Evolutionary conservation across 2,329 filamentous ascomycete genomes (phyloP), one percentile per base, ranked within the genome.

Genomic region (Orbilia ellipsospora): DNA sequence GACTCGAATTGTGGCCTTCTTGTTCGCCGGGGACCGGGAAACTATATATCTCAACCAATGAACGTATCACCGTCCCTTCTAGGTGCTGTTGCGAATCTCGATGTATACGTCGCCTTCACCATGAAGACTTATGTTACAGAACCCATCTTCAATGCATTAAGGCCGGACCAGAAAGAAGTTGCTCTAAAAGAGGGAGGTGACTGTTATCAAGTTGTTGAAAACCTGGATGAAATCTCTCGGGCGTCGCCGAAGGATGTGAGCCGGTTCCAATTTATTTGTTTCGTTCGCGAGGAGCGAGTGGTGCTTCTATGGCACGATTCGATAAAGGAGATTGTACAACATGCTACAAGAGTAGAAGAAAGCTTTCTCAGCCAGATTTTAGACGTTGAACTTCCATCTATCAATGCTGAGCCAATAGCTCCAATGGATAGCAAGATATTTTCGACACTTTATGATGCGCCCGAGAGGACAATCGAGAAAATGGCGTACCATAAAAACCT

Each of bases 121-220:
- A 85, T 87, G 83, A 83, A 82, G 8, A 84, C 84, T 1, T 82
- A 85, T 54, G 84, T 85, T 66, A 84, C 84, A 28, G 81, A 83
- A 18, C 83, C 83, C 15, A 83, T 86, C 42, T 81, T 85, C 73
- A 80, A 81, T n/a, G 81, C 81, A 0, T 75, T 86, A 23, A 73
- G 82, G 6, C 81, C 82, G 5, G 80, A 81, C 40, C 84, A 85
- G 65, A 83, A 81, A 0, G 84, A 85, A 75, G 79, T 86, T 28
- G 80, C 81, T 50, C 81, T 84, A 68, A 80, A 79, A 23, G 81
- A 81, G 44, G 81, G 82, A 60, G 84, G 84, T 2, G 84, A 83
- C 50, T 82, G 83, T 62, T 80, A 85, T 3, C 84, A 85, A 70
- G 81, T 86, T 28, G 80, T 84, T 59, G 84, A 85, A 42, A 85